Base-by-base conservation (phyloP, 208 protist genomes). In the Phytomonas sp. region DNA sequence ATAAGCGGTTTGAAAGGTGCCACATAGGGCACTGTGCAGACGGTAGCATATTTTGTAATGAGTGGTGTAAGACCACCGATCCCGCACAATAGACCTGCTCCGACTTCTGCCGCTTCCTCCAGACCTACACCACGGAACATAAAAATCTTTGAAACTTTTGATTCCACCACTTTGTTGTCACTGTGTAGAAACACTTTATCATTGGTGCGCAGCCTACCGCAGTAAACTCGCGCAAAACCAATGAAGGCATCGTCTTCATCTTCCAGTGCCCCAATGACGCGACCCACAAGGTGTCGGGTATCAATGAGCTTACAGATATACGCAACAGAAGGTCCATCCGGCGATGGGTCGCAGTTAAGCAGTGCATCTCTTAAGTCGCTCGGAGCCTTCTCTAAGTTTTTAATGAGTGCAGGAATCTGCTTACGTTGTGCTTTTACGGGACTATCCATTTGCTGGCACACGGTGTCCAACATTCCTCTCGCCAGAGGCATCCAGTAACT, bases 191-290 rank as follows among this genome's bases (percentile, higher is more conserved):
- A 88, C 29, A 99, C 77, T 29, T 60, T 85, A 40, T 93, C 70
- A 8, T 97, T 97, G 23, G 87, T 80, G n/a, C 80, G 82, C 56
- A 99, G 79, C 3, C 93, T 93, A 8, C 98, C 98, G 76, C 85
- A 92, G 75, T 99, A 99, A 26, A 99, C 92, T 33, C 98, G 83
- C 29, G 94, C 89, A 70, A 99, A 98, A 26, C 91, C 98, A 69
- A 99, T 90, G 76, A 99, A 98, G 60, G 83, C 84, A 80, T 92
- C 80, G 14, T 93, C 87, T 36, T 65, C 32, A 61, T 74, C 62
- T 37, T 64, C 60, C 42, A 81, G 81, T 29, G 72, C 62, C 11
- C 78, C 79, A 56, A 83, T 79, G 36, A 72, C 62, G 31, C 78
- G 77, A 52, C 89, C 88, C 3, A 93, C 88, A 32, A 94, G 77